Evolutionary conservation across 306 rosid species (phyloP), one percentile per base, ranked within the genome.

Genomic region (Prunus mira): DNA sequence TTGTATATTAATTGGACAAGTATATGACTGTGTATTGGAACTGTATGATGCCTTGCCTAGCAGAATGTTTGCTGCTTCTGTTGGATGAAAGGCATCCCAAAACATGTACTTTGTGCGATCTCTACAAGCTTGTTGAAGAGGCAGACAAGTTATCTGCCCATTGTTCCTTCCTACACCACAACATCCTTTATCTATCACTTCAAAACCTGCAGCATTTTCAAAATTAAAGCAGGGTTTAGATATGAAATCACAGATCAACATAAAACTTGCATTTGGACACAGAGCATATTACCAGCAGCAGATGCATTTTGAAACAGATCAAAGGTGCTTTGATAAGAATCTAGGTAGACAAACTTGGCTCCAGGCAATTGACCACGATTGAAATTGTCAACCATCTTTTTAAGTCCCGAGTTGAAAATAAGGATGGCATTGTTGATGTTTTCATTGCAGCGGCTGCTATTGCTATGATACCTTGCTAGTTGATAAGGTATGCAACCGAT

Each of bases 1-100:
- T 71, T 89, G 96, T 64, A 95, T 89, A 60, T 88, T 95, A 9
- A 95, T 88, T 52, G 98, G 98, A 78, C 81, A 84, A 22, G 96
- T 77, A 78, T 88, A 95, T 15, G 97, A 77, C 34, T 55, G 58
- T 45, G 87, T 9, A 56, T 72, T 76, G 68, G 92, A 82, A 58
- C 24, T 77, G 73, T 80, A 90, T 2, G 93, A 50, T 19, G 85
- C 80, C 79, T 82, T 85, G 24, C 93, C 97, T 9, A 90, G 57
- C 14, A 83, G 58, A 28, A 85, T 78, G 75, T 95, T 95, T 20
- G 97, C 97, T 45, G 51, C 10, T 58, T 92, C 97, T 6, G 97
- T 92, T 3, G 97, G 97, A 82, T 95, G 97, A 68, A 95, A 95
- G 14, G 99, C 92, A 78, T 90, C 99, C 99, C 96, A 95, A 57